A percentile compares a stretch with the other conserved stretches of the same genome.
These are phyloP conservation scores for Chaetomium cochliodes DNA, from an alignment of 495 filamentous ascomycete genomes.

Conservation along the genomic window DNA sequence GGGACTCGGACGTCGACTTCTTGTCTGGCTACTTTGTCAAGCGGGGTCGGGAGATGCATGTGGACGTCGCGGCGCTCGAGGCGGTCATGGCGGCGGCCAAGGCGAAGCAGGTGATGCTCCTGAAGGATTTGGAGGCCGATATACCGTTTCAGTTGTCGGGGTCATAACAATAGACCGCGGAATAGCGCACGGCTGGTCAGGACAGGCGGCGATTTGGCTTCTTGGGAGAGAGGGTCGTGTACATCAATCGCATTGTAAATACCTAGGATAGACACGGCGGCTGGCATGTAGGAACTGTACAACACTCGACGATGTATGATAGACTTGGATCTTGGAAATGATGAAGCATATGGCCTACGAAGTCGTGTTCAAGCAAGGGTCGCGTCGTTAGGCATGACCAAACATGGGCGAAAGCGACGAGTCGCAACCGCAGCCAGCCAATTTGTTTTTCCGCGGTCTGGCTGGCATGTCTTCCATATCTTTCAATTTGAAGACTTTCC, in stretches of 20 bases:
- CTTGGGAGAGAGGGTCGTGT: neutral
- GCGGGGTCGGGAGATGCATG: slow-evolving; percentile 63
- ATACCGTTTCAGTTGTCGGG: slow-evolving; percentile 60
- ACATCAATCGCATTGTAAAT: slow-evolving; percentile 4
- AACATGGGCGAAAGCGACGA: no score
- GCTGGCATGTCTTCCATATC: no score
- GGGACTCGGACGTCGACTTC: slow-evolving; percentile 70
- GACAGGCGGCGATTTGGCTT: neutral
- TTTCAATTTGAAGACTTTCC: no score
- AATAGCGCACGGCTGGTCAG: neutral
- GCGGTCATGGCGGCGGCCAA: slow-evolving; percentile 37
- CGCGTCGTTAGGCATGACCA: neutral
- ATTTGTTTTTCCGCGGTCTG: no score
- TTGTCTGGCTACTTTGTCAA: slow-evolving; percentile 79
- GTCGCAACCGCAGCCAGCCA: no score
- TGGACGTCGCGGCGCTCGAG: slow-evolving; percentile 62
- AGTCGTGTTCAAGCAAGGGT: neutral
- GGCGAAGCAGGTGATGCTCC: slow-evolving; percentile 31
- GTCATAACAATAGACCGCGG: slow-evolving; percentile 59
- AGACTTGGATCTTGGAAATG: neutral
- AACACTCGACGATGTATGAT: slow-evolving; percentile 18
- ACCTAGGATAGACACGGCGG: slow-evolving; percentile 4
- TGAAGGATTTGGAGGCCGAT: slow-evolving; percentile 22
- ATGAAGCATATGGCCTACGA: neutral
- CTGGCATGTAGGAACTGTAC: slow-evolving; percentile 8